phyloP scores from a whole-genome alignment of 139 green algal species.

The Penium margaritaceum region DNA sequence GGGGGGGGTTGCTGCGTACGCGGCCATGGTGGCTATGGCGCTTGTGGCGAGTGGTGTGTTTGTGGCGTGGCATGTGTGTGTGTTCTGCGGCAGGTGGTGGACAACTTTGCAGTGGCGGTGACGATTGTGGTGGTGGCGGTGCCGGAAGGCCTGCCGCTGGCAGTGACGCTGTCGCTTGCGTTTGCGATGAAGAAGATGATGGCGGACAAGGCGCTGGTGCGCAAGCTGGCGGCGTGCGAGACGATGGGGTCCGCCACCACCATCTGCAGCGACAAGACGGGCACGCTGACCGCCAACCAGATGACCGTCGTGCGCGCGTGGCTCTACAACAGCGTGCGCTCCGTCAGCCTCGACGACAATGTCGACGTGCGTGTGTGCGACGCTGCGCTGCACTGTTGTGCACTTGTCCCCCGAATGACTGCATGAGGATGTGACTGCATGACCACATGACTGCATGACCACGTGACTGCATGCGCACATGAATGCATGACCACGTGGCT shows the following conservation, averaged over 20 bases:
- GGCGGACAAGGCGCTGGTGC: constrained; percentile 85
- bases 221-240: constrained; percentile 79
- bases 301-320: constrained; percentile 92
- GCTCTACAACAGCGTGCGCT: no score
- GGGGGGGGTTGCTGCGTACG: no score
- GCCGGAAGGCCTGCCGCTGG: constrained; percentile 81
- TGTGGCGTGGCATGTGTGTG: neutral
- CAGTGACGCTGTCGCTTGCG: constrained; percentile 55
- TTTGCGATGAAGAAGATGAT: constrained; percentile 90
- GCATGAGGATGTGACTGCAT: no score
- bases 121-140: constrained; percentile 91
- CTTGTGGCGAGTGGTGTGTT: neutral
- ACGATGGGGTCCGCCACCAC: constrained; percentile 96
- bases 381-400: no score
- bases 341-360: no score
- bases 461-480: no score
- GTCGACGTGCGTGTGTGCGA: no score
- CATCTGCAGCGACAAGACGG: constrained; percentile 97
- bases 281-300: constrained; percentile 92
- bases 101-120: constrained; percentile 87
- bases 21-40: no score
- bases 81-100: constrained; percentile 47
- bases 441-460: no score
- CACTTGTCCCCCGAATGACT: no score
- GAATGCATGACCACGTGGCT: no score